phyloP scores from a whole-genome alignment of 2,329 filamentous ascomycete genomes.

The Karstenula rhodostoma region DNA sequence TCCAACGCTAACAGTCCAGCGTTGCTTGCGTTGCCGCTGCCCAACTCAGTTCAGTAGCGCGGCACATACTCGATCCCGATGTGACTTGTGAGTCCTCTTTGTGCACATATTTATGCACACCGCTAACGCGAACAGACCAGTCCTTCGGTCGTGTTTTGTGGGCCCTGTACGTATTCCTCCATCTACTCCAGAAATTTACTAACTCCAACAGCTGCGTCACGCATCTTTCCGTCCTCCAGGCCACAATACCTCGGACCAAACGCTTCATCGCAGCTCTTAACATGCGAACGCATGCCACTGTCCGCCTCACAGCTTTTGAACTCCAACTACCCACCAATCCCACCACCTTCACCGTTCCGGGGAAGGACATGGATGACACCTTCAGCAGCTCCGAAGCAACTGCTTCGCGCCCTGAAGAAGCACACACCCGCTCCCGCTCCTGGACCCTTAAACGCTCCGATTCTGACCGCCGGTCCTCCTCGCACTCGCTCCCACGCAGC shows the following conservation, averaged over 20 bases:
- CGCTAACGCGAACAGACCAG: conserved; percentile 13
- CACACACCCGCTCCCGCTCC: conserved; percentile 3
- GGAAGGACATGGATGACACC: background rate
- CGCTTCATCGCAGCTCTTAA: conserved; percentile 21
- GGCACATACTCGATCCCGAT: conserved; percentile 15
- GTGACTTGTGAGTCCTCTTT: conserved; percentile 15
- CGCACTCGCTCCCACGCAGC: conserved; percentile 15
- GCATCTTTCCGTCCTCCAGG: conserved; percentile 20
- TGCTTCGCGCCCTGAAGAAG: background rate
- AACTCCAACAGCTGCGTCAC: conserved; percentile 12
- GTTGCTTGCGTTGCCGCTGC: conserved; percentile 15
- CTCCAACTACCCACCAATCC: conserved; percentile 14
- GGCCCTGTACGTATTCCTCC: conserved; percentile 9
- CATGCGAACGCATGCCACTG: conserved; percentile 17
- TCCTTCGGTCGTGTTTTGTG: conserved; percentile 18
- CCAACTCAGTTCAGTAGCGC: conserved; percentile 13
- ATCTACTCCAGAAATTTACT: background rate
- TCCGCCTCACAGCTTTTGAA: conserved; percentile 19
- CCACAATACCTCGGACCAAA: conserved; percentile 22
- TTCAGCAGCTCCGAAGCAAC: conserved; percentile 13
- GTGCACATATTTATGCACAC: background rate
- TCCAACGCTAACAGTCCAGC: conserved; percentile 5
- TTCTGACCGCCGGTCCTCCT: conserved; percentile 10
- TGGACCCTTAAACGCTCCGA: background rate
- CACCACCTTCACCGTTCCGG: background rate